A percentile compares a stretch with the other conserved stretches of the same genome.
Evolutionary conservation across 2,329 filamentous ascomycete genomes (phyloP).

Genomic region (Fonsecaea multimorphosa): DNA sequence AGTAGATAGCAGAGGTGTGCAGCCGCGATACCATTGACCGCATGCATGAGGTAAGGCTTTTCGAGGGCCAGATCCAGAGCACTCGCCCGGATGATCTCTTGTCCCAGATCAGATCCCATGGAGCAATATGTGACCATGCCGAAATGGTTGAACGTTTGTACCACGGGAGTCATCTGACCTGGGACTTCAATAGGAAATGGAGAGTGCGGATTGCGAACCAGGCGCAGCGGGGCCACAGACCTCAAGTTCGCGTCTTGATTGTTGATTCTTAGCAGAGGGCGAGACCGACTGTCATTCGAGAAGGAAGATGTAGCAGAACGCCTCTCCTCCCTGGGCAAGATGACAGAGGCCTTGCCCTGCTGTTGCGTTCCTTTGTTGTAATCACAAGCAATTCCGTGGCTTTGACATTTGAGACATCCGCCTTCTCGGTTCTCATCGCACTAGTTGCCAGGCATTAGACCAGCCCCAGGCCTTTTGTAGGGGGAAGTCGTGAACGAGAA

Average conservation of each 20-base stretch:
- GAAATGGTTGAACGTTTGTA: constrained; percentile 30
- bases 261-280: not conserved
- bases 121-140: constrained; percentile 24
- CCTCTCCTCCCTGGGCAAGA: constrained; percentile 10
- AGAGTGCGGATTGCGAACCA: not conserved
- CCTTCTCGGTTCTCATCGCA: constrained; percentile 29
- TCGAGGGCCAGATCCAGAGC: constrained; percentile 28
- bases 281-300: not conserved
- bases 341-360: not conserved
- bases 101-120: constrained; percentile 27
- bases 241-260: not conserved
- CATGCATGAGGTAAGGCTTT: constrained; percentile 49
- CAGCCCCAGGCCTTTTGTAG: not conserved
- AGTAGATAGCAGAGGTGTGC: constrained; percentile 43
- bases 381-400: constrained; percentile 29
- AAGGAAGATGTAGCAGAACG: not conserved
- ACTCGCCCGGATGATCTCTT: constrained; percentile 18
- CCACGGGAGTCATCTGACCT: constrained; percentile 22
- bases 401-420: constrained; percentile 30
- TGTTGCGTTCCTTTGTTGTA: constrained; percentile 7
- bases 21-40: constrained; percentile 44
- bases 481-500: not conserved
- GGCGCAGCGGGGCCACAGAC: constrained; percentile 6
- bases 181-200: constrained; percentile 10
- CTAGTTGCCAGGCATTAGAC: constrained; percentile 1